Evolutionary conservation across 169 alveolate species (phyloP).

Genomic region (Plasmodium sp.): DNA sequence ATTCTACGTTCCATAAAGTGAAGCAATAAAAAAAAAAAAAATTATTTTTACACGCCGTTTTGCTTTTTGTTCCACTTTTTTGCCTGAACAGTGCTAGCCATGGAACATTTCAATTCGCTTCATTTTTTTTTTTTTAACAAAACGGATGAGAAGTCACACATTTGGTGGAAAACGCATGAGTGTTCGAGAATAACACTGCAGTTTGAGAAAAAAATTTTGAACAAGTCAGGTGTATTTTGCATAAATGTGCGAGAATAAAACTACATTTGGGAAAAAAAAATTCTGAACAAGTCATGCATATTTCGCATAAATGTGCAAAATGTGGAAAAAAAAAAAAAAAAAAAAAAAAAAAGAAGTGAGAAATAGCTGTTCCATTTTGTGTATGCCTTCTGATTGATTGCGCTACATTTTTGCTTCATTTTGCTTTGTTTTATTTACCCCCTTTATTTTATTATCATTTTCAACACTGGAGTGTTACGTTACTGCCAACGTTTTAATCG

Average conservation of each 20-base stretch:
- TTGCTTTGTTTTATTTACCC: neutral
- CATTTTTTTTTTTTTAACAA: neutral
- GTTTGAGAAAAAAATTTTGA: neutral
- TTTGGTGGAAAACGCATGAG: neutral
- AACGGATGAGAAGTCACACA: neutral
- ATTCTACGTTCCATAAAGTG: neutral
- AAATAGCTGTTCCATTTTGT: neutral
- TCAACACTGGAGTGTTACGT: neutral
- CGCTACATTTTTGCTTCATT: neutral
- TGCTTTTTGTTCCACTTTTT: neutral
- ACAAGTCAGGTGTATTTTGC: neutral
- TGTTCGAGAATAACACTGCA: neutral
- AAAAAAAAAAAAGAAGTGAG: neutral
- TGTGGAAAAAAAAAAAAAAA: neutral
- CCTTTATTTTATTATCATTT: neutral
- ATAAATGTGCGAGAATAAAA: neutral
- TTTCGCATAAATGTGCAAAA: neutral
- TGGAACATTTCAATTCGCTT: neutral
- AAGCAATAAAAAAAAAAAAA: neutral
- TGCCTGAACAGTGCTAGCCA: conserved; percentile 9
- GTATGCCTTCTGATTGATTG: neutral
- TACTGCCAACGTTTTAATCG: neutral
- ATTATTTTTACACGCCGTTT: neutral
- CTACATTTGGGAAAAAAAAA: neutral
- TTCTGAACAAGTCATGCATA: neutral